Percentiles rank a stretch among this genome's conserved stretches.
Conservation (phyloP, 2,329 filamentous ascomycete genomes). For the Trichoderma guizhouense region DNA sequence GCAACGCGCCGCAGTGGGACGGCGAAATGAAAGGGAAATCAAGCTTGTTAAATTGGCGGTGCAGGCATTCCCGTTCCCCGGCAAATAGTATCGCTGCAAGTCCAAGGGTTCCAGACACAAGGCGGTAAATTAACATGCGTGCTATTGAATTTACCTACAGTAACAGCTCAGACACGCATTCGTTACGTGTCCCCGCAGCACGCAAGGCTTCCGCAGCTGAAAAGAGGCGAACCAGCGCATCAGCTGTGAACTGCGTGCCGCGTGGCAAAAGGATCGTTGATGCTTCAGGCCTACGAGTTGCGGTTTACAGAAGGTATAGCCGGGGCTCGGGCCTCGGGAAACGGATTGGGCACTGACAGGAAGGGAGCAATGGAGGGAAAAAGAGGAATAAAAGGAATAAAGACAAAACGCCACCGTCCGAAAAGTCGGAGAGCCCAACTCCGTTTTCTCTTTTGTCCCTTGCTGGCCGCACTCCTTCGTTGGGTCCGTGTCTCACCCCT, state of each 20-base stretch:
- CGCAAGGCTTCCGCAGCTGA: not conserved
- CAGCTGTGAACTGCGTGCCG: constrained; percentile 4
- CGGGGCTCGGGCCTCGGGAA: not conserved
- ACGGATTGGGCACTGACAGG: not conserved
- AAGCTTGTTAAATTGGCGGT: constrained; percentile 10
- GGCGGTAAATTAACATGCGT: not conserved
- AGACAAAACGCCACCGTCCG: not conserved
- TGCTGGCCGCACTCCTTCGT: not conserved
- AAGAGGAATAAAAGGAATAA: not conserved
- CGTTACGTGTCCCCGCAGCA: constrained; percentile 12
- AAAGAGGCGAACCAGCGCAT: constrained; percentile 10
- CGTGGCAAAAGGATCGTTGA: not conserved
- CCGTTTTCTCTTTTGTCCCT: not conserved
- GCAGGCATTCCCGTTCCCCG: constrained; percentile 2
- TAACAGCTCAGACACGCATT: not conserved
- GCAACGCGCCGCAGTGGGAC: not conserved
- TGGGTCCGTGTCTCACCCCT: not conserved
- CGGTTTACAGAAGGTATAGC: not conserved
- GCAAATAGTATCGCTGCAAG: not conserved
- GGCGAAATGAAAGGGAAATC: not conserved
- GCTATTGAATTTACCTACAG: not conserved
- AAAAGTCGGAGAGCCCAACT: not conserved
- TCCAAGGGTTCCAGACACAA: not conserved
- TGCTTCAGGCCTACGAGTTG: not conserved
- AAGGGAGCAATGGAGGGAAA: not conserved